Evolutionary conservation across 768 basidiomycete species (phyloP), one percentile per base, ranked within the genome.

Genomic region (Suillus plorans): DNA sequence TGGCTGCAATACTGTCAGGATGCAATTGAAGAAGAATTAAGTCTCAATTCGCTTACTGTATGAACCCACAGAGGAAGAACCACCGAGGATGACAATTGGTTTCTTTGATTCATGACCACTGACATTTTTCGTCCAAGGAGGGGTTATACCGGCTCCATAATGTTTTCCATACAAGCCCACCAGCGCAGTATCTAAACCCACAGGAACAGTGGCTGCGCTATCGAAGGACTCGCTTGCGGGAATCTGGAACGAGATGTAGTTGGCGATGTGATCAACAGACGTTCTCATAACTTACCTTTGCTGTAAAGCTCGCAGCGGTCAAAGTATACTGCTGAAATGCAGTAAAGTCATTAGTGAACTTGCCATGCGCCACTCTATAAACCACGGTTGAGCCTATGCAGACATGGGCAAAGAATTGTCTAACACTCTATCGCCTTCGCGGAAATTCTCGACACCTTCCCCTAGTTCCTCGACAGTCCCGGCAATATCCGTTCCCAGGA

Each of bases 71-170:
- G 81, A 81, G 10, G 78, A 77, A 20, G 82, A 72, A 5, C 84
- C 84, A 14, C 84, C 85, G 36, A 83, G 66, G 64, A 86, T 76
- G 57, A 86, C 67, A n/a, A 85, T 78, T 0, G 84, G 79, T 13
- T 75, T 75, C 44, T 77, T 80, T 37, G 72, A 71, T 66, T 84
- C 83, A 41, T 78, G 81, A 2, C 73, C 79, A 50, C 66, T 65
- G 22, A 73, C 77, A 0, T 69, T 72, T 12, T 73, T 61, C 3
- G 66, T 71, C 69, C 80, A 75, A 5, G 83, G 80, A 5, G 80
- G 72, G 8, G 70, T 69, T 14, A 85, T 69, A 16, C 76, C 80
- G 1, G 79, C 72, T 6, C 83, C 83, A 28, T 77, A 67, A 69
- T 77, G 39, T 53, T 69, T 49, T 58, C 68, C 77, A 68, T 84